Percentiles rank a stretch among this genome's conserved stretches.
phyloP scores from a whole-genome alignment of 768 basidiomycete genomes.

The Russula abietina region DNA sequence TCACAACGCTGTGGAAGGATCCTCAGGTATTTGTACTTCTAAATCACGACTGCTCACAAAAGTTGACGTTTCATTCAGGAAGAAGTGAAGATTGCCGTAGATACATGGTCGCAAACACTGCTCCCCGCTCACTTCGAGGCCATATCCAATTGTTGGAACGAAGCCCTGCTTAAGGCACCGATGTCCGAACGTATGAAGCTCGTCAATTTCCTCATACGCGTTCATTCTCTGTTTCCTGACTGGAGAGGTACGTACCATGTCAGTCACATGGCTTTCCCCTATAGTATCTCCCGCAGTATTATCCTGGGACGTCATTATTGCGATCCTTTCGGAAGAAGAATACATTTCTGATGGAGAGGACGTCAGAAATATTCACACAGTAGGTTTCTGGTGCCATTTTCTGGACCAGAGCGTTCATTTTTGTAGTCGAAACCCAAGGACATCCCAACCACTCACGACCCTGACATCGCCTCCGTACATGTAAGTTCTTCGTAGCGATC shows the following conservation, averaged over 20 bases:
- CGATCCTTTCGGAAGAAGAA: constrained; percentile 52
- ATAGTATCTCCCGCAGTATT: constrained; percentile 40
- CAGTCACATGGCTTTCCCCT: background rate
- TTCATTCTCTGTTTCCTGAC: constrained; percentile 58
- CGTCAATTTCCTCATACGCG: constrained; percentile 57
- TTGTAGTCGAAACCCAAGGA: constrained; percentile 34
- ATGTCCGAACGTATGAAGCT: constrained; percentile 53
- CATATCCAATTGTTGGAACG: constrained; percentile 64
- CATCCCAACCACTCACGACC: constrained; percentile 33
- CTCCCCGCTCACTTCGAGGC: constrained; percentile 60
- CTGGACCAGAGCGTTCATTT: background rate
- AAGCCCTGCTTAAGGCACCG: constrained; percentile 50
- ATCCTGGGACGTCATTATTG: constrained; percentile 57
- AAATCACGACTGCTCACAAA: background rate
- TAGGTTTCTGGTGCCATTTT: constrained; percentile 27
- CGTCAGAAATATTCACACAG: constrained; percentile 39
- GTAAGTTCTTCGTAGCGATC: constrained; percentile 30
- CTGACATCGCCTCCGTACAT: constrained; percentile 43
- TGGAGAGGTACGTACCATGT: constrained; percentile 53
- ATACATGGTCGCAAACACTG: constrained; percentile 53
- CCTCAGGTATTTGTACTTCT: constrained; percentile 40
- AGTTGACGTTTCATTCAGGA: constrained; percentile 40
- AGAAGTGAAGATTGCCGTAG: constrained; percentile 55
- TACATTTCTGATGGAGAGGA: constrained; percentile 36
- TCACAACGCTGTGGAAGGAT: constrained; percentile 59